Base-by-base conservation (phyloP, 352 stramenopile species). In the Globisporangium acanthophoron region DNA sequence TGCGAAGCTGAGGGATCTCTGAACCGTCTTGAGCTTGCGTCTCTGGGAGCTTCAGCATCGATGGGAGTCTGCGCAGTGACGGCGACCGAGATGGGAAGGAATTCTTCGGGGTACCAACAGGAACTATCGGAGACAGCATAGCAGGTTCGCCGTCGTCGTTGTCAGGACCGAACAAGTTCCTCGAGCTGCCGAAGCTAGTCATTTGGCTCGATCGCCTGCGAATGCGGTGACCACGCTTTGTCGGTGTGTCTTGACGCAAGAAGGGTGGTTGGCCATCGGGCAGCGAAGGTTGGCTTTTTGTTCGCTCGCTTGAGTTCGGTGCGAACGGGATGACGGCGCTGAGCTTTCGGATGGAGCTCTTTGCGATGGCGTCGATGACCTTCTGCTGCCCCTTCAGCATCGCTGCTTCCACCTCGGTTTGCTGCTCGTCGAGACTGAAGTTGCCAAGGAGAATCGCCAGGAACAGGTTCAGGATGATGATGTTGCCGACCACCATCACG, bases 391-490 rank as follows among this genome's bases (percentile, higher is more conserved):
- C 70, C 55, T 65, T 62, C 0, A 60, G 44, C n/a, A 78, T 53
- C 21, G 67, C 66, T 8, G 27, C 44, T 33, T 70, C 54, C 2
- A 65, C 68, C 41, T 77, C 66, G 24, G 61, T 58, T 47, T 62
- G 57, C 39, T 75, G 61, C 5, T 76, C 69, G 13, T 69, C 69
- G 24, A 71, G 41, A 35, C 77, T 83, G 59, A 96, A 97, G 53
- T 90, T 86, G 33, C 74, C 70, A 11, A 97, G 69, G 16, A 97
- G 59, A 62, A 97, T 96, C 0, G 87, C 89, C 3, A 96, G 70
- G 56, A 97, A 96, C 9, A 97, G 62, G 58, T 96, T 96, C 11
- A 97, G 64, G 20, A 96, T 73, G 58, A 94, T 86, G 70, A 95
- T 96, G 33, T 85, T 78, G 35, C 86, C 83, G 31, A 96, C 66